Conservation (phyloP, 2,329 filamentous ascomycete genomes). For the Paraphaeosphaeria sporulosa region DNA sequence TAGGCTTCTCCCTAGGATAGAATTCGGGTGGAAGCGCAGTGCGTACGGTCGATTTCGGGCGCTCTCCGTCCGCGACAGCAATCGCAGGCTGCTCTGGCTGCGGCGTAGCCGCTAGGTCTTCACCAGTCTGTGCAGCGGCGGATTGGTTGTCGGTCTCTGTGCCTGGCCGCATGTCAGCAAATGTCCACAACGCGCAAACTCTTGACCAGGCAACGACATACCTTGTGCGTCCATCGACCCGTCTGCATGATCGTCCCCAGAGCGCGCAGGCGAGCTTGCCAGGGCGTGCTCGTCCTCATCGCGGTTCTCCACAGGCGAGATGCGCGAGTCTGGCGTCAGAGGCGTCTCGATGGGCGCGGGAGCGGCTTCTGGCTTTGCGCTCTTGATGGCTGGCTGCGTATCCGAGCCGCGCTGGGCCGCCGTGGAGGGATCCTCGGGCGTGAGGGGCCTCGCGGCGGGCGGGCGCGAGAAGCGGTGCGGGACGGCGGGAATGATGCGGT, state of each 20-base stretch:
- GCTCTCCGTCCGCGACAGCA: conserved; percentile 28
- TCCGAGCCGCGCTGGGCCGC: conserved; percentile 25
- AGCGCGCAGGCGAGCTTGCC: conserved; percentile 27
- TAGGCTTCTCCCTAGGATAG: conserved; percentile 39
- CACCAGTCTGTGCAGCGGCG: not conserved
- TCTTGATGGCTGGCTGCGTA: conserved; percentile 23
- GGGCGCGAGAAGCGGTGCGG: conserved; percentile 45
- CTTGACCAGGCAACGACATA: conserved; percentile 21
- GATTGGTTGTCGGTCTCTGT: not conserved
- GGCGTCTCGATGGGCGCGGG: conserved; percentile 25
- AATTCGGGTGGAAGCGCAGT: conserved; percentile 47
- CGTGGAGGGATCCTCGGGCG: conserved; percentile 35
- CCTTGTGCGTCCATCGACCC: conserved; percentile 25
- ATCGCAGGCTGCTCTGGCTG: conserved; percentile 14
- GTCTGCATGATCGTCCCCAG: conserved; percentile 26
- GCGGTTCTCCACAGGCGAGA: conserved; percentile 24
- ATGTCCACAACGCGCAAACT: not conserved
- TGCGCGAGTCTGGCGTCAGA: conserved; percentile 39
- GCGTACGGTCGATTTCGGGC: conserved; percentile 30
- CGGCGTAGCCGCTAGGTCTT: conserved; percentile 10
- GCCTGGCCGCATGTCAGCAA: conserved; percentile 14
- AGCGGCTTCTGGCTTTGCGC: conserved; percentile 22
- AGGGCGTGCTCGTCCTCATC: conserved; percentile 19
- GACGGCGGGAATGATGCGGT: conserved; percentile 49
- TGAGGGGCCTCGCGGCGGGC: conserved; percentile 35